These are phyloP conservation scores for Ochromonas danica DNA, from an alignment of 108 stramenopile species.

Conservation along the genomic window DNA sequence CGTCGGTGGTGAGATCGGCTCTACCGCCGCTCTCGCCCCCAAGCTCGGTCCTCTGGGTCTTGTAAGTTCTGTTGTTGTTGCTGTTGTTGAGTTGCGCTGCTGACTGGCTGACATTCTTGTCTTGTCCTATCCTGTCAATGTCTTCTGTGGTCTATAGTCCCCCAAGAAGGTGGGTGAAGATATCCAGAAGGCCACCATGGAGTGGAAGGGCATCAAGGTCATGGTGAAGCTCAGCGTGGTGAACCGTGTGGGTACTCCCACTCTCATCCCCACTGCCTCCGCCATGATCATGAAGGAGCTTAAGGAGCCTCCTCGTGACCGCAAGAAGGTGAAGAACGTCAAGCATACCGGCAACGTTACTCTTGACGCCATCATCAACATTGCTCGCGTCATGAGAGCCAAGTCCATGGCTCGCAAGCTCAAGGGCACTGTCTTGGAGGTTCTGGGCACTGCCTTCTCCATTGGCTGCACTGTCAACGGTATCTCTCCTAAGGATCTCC, in stretches of 20 bases:
- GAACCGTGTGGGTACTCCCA: slow-evolving; percentile 91
- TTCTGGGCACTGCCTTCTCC: slow-evolving; percentile 96
- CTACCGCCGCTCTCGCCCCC: slow-evolving; percentile 97
- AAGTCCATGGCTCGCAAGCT: slow-evolving; percentile 92
- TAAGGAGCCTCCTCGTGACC: slow-evolving; percentile 98
- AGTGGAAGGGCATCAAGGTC: slow-evolving; percentile 99
- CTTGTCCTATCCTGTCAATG: neutral
- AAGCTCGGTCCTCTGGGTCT: slow-evolving; percentile 99
- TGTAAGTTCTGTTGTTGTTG: neutral
- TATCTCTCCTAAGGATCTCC: slow-evolving; percentile 88
- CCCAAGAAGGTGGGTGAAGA: slow-evolving; percentile 99
- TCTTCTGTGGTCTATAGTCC: slow-evolving; percentile 46
- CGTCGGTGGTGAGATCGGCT: slow-evolving; percentile 96
- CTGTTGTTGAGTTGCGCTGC: neutral
- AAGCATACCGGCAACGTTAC: slow-evolving; percentile 99
- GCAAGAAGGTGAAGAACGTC: slow-evolving; percentile 99
- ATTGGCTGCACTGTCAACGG: slow-evolving; percentile 99
- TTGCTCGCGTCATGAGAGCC: slow-evolving; percentile 94
- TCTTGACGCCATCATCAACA: slow-evolving; percentile 95
- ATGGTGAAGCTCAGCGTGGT: slow-evolving; percentile 99
- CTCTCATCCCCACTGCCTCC: slow-evolving; percentile 93
- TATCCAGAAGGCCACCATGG: slow-evolving; percentile 99
- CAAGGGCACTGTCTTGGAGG: slow-evolving; percentile 95
- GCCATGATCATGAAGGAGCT: slow-evolving; percentile 99
- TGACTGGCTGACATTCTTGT: neutral